Base-by-base conservation (phyloP, 495 filamentous ascomycete genomes). In the Margaritispora aquatica region DNA sequence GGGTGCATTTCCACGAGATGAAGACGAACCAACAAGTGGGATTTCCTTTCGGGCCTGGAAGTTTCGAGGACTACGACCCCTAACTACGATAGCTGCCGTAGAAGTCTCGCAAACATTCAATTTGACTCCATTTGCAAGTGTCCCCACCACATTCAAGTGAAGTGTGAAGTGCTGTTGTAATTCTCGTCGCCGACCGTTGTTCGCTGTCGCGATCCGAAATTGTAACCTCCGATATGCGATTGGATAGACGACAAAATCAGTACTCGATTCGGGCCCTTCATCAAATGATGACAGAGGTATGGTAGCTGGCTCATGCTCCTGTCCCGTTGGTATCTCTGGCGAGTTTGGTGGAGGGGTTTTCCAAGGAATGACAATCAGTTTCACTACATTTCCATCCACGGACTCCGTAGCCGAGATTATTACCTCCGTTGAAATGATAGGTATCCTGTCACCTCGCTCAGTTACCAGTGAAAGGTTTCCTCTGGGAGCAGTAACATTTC, bases 311-410 rank as follows among this genome's bases (percentile, higher is more conserved):
- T 83, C 80, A 62, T 80, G 77, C 58, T 83, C 80, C 13, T 77
- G 72, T 2, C 71, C 75, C 53, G 81, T 69, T 65, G 75, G 77
- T 15, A 80, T 68, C 54, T 84, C 75, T 58, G 85, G 81, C 26
- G 82, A 80, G 68, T 86, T 92, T 47, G 86, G 86, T 44, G 87
- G 87, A 1, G 92, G 90, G 19, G 91, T 96, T 77, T 96, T 96
- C 90, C 90, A 96, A 1, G 92, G 92, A 38, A 96, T 93, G 13
- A 92, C 93, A 56, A 96, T 96, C 56, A 96, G 84, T 68, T 92
- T 90, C 26, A 96, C 90, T 0, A 88, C 77, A 64, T 94, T 89
- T 41, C 88, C 88, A 67, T 96, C 92, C 1, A 95, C 90, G 0
- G 92, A 96, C 70, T 96, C 88, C 54, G 88, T 92, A 11, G 92